These are phyloP conservation scores for Aureobasidium sp. DNA, from an alignment of 2,329 filamentous ascomycete species.

Conservation along the genomic window DNA sequence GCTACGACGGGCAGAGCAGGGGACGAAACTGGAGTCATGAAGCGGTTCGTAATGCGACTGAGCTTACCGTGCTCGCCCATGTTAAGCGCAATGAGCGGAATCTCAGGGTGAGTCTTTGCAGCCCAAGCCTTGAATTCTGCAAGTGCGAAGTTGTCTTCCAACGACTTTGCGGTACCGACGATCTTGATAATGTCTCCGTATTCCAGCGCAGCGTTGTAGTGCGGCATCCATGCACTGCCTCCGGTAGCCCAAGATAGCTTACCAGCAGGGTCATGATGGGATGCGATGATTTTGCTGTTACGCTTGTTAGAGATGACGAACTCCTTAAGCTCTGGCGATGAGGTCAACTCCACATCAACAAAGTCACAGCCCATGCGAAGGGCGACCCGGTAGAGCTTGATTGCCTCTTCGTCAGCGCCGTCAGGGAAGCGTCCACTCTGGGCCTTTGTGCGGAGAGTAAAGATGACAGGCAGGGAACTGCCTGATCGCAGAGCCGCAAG, in stretches of 20 bases:
- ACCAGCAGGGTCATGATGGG: conserved; percentile 81
- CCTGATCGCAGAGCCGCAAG: conserved; percentile 68
- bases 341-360: conserved; percentile 84
- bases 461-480: conserved; percentile 75
- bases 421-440: conserved; percentile 90
- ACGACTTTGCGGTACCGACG: conserved; percentile 66
- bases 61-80: conserved; percentile 86
- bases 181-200: conserved; percentile 93
- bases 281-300: conserved; percentile 84
- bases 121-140: conserved; percentile 75
- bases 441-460: conserved; percentile 76
- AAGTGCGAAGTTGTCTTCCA: conserved; percentile 83
- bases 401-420: conserved; percentile 55
- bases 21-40: conserved; percentile 92
- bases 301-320: conserved; percentile 44
- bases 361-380: conserved; percentile 84
- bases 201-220: conserved; percentile 84
- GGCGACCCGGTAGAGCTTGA: conserved; percentile 69
- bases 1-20: conserved; percentile 84
- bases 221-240: conserved; percentile 61
- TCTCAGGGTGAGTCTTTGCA: conserved; percentile 57
- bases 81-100: conserved; percentile 90
- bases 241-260: conserved; percentile 81
- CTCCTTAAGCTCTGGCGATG: conserved; percentile 68
- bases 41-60: conserved; percentile 81